Evolutionary conservation across 305 asterid genomes (phyloP), one percentile per base, ranked within the genome.

Genomic region (Plantago lanceolata): DNA sequence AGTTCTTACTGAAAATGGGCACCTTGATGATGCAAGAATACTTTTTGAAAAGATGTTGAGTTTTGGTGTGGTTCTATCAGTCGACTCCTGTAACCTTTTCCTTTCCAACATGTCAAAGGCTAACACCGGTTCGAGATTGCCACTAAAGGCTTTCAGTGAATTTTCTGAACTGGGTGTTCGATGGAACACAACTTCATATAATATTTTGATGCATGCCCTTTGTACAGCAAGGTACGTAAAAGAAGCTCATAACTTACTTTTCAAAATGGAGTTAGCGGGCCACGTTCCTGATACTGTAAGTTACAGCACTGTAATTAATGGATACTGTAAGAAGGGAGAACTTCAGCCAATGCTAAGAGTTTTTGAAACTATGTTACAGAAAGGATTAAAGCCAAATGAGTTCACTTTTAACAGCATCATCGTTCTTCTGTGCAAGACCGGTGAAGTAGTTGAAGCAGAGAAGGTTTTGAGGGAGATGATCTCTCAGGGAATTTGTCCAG

Each of bases 231-330:
- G 85, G 54, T 81, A 85, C 70, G 79, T 74, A 58, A 81, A 68
- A 78, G 97, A 87, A 84, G 95, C 94, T 74, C 99, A 89, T 71
- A 76, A 54, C 68, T 61, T 89, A 54, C 89, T 93, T 61, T 50
- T 87, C 65, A 82, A 80, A 75, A 84, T 93, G 89, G 94, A 81
- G 63, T 76, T 68, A 43, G 71, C 86, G 69, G 99, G 95, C 43
- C 86, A 84, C 65, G 20, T 63, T 65, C 95, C 99, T 37, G 96
- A 89, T 79, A 72, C 76, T 70, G 79, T 87, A 69, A 89, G 97
- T 81, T 85, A 84, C 73, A 93, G 90, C 75, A 87, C 95, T 35
- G 70, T 93, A 59, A 80, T 89, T 59, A 76, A 83, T 71, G 99
- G 97, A 63, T 93, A 93, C 68, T 81, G 90, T 74, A 73, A 61